These are phyloP conservation scores for Xylaria sp. DNA, from an alignment of 2,329 filamentous ascomycete genomes.

Conservation along the genomic window DNA sequence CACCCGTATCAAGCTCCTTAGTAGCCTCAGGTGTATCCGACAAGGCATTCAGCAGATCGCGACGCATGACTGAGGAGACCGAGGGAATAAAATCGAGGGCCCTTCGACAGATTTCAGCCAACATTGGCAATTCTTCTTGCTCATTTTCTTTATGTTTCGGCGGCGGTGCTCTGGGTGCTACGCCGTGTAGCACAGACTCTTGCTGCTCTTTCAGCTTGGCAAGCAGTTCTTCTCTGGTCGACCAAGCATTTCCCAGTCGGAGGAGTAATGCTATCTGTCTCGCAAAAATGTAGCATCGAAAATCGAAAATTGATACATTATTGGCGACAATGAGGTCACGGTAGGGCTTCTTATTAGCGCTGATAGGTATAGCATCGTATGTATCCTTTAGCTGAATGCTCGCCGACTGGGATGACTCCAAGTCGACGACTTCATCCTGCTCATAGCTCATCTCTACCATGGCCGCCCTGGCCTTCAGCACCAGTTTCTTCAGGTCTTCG, in stretches of 20 bases:
- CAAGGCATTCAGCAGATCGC: constrained; percentile 73
- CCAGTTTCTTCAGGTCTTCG: constrained; percentile 70
- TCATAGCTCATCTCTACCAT: constrained; percentile 46
- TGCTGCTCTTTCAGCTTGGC: constrained; percentile 67
- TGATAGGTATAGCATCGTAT: constrained; percentile 65
- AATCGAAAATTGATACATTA: constrained; percentile 95
- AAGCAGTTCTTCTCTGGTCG: constrained; percentile 65
- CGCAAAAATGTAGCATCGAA: constrained; percentile 90
- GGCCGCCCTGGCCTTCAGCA: constrained; percentile 56
- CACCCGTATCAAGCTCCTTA: constrained; percentile 42
- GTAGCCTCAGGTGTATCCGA: constrained; percentile 46
- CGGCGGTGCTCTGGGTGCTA: constrained; percentile 57
- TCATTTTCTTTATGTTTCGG: constrained; percentile 60
- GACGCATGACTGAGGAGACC: constrained; percentile 77
- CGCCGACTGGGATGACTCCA: constrained; percentile 51
- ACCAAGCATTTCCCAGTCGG: constrained; percentile 77
- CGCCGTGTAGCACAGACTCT: constrained; percentile 61
- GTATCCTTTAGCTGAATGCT: constrained; percentile 43
- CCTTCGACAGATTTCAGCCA: constrained; percentile 86
- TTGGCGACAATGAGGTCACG: constrained; percentile 91
- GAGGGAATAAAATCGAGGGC: constrained; percentile 84
- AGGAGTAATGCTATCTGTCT: constrained; percentile 84
- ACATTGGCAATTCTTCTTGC: constrained; percentile 73
- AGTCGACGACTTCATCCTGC: constrained; percentile 52
- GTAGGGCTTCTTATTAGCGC: constrained; percentile 76